Evolutionary conservation across 2,329 filamentous ascomycete species (phyloP), one percentile per base, ranked within the genome.

Genomic region (Onygenales sp.): DNA sequence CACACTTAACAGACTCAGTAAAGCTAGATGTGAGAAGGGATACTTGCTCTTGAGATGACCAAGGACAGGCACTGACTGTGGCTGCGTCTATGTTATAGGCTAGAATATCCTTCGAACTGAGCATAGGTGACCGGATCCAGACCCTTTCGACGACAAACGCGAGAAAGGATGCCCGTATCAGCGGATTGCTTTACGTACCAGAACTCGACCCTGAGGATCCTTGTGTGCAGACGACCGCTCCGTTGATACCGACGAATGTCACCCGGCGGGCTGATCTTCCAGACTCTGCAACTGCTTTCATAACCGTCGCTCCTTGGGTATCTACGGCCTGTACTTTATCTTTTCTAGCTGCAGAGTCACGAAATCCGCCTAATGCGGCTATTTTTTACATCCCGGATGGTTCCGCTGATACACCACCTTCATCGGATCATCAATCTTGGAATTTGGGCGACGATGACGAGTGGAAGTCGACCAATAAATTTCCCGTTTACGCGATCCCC

Each of bases 271-370:
- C 70, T n/a, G 78, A 93, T 62, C 79, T 96, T 13, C 76, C 78
- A 0, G 78, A 78, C 48, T 66, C 67, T 17, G 82, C 86, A 59
- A 89, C 88, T 67, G 83, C 85, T 52, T 75, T 90, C 50, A 81
- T 96, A 61, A 91, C 87, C 32, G 73, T 96, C 51, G 91, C 88
- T 27, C 92, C 92, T 32, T 97, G 92, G 91, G 82, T 89, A 61
- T 86, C 79, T 57, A 73, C 78, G 6, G 73, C 81, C 31, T 98
- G 92, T 65, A 86, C 88, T 10, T 70, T 77, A 52, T 79, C 85
- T 44, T 95, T 89, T 65, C 77, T 97, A 46, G 70, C 77, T 14
- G 72, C 75, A 10, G 79, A 78, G 2, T 76, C 80, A 17, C 78
- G 80, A n/a, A 81, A 84, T 59, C 77, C 81, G 27, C 76, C 85